Evolutionary conservation across 208 protist species (phyloP).

Genomic region (Porcisia hertigi): DNA sequence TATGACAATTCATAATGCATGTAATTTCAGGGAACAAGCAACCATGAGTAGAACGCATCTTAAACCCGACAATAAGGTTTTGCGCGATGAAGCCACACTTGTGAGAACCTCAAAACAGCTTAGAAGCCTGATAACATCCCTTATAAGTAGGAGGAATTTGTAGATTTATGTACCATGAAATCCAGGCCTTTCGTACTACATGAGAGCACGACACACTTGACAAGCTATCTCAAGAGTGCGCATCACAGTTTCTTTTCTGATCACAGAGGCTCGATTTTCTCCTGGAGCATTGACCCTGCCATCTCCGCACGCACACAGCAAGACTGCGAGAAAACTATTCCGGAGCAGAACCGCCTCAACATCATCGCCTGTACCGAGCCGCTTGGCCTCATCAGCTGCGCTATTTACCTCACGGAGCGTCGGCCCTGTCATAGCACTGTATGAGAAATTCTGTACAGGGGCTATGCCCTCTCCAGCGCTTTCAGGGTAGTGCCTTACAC

Average conservation of each 20-base stretch:
- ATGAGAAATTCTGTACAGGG: not conserved
- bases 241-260: not conserved
- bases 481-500: not conserved
- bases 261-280: not conserved
- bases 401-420: not conserved
- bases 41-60: not conserved
- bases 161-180: not conserved
- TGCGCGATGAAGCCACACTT: not conserved
- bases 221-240: slow-evolving; percentile 5
- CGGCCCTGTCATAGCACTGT: not conserved
- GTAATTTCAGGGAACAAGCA: not conserved
- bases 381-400: not conserved
- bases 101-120: not conserved
- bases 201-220: slow-evolving; percentile 1
- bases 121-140: not conserved
- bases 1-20: slow-evolving; percentile 1
- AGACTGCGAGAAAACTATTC: slow-evolving; percentile 1
- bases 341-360: not conserved
- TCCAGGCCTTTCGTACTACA: not conserved
- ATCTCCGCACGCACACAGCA: not conserved
- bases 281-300: not conserved
- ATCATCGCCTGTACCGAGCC: not conserved
- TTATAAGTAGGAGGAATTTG: not conserved
- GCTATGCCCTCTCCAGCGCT: not conserved
- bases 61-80: not conserved